phyloP scores from a whole-genome alignment of 2,329 filamentous ascomycete genomes.

The Aspergillus pseudoglaucus region DNA sequence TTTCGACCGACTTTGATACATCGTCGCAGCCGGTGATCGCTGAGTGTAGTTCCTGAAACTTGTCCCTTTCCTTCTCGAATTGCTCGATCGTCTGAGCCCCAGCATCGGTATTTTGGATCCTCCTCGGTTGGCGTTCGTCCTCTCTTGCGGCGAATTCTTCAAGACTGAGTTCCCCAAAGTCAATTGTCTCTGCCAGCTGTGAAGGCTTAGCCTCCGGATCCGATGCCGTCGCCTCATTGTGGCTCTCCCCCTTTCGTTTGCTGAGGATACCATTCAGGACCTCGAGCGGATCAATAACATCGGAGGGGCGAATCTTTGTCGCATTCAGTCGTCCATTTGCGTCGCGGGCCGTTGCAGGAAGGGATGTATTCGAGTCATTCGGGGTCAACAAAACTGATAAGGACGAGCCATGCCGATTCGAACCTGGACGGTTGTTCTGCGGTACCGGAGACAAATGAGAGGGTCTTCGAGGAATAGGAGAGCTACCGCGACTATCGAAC shows the following conservation, averaged over 20 bases:
- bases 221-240: slow-evolving; percentile 8
- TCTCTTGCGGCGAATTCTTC: slow-evolving; percentile 56
- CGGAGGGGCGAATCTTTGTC: slow-evolving; percentile 43
- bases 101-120: slow-evolving; percentile 27
- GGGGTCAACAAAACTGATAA: slow-evolving; percentile 65
- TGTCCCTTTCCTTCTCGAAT: slow-evolving; percentile 74
- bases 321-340: slow-evolving; percentile 57
- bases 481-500: slow-evolving; percentile 59
- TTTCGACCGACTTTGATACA: slow-evolving; percentile 86
- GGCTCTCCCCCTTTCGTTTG: slow-evolving; percentile 16
- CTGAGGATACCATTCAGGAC: slow-evolving; percentile 59
- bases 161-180: slow-evolving; percentile 73
- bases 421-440: slow-evolving; percentile 60
- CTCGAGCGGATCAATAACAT: slow-evolving; percentile 63
- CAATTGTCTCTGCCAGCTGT: slow-evolving; percentile 58
- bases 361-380: slow-evolving; percentile 69
- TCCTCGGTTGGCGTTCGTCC: slow-evolving; percentile 26
- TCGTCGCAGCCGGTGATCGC: slow-evolving; percentile 88
- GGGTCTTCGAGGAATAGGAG: slow-evolving; percentile 62
- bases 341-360: slow-evolving; percentile 60
- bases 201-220: slow-evolving; percentile 25
- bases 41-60: slow-evolving; percentile 82
- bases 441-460: slow-evolving; percentile 63
- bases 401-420: slow-evolving; percentile 67
- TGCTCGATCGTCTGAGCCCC: slow-evolving; percentile 61